Evolutionary conservation across 805 yeast species (phyloP).

Genomic region (Komagataella pseudopastoris): DNA sequence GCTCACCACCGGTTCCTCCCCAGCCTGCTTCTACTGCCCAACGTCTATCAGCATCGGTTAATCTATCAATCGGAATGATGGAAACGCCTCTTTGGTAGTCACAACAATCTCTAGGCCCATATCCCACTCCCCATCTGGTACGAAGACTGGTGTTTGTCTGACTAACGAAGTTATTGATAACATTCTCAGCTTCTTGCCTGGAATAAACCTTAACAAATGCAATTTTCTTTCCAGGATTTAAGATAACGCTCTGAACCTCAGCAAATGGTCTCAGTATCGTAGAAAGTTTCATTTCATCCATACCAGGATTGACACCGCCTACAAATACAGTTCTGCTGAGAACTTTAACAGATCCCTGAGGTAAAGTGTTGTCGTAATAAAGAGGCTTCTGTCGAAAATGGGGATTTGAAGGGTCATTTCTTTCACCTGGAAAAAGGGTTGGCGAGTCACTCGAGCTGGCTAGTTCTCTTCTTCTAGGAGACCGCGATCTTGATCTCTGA

Average conservation of each 20-base stretch:
- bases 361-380: slow-evolving; percentile 54
- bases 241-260: slow-evolving; percentile 80
- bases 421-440: slow-evolving; percentile 30
- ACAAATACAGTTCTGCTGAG: slow-evolving; percentile 83
- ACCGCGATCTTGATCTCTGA: slow-evolving; percentile 40
- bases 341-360: slow-evolving; percentile 71
- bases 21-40: slow-evolving; percentile 89
- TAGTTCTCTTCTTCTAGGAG: slow-evolving; percentile 22
- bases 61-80: slow-evolving; percentile 71
- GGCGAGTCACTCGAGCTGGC: slow-evolving; percentile 8
- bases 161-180: slow-evolving; percentile 50
- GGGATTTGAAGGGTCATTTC: slow-evolving; percentile 56
- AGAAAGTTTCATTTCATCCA: slow-evolving; percentile 65
- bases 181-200: slow-evolving; percentile 81
- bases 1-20: slow-evolving; percentile 94
- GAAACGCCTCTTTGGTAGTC: slow-evolving; percentile 87
- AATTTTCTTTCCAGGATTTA: slow-evolving; percentile 83
- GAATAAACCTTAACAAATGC: slow-evolving; percentile 94
- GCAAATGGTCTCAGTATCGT: slow-evolving; percentile 67
- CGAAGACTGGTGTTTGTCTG: slow-evolving; percentile 52
- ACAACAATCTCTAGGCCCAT: slow-evolving; percentile 97
- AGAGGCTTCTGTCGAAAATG: slow-evolving; percentile 70
- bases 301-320: slow-evolving; percentile 81
- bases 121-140: slow-evolving; percentile 98
- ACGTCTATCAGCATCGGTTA: slow-evolving; percentile 86